Evolutionary conservation across 2,329 filamentous ascomycete genomes (phyloP).

Genomic region (Clarireedia homoeocarpa): DNA sequence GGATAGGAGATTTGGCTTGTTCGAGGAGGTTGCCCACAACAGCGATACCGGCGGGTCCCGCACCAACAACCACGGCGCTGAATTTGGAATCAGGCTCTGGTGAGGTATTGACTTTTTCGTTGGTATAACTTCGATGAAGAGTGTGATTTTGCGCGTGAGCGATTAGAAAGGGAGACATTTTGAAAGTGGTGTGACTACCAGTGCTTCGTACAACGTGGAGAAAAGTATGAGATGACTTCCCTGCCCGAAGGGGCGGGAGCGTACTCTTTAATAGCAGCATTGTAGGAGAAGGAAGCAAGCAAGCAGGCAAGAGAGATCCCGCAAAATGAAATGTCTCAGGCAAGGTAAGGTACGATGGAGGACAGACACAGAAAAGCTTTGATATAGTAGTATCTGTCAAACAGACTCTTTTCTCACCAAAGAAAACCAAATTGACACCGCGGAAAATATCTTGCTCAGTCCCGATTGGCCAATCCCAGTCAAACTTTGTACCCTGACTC

Average conservation of each 20-base stretch:
- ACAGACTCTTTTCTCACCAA: not conserved
- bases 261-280: not conserved
- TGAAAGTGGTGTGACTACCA: not conserved
- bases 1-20: conserved; percentile 40
- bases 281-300: not conserved
- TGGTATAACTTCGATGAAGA: not conserved
- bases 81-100: conserved; percentile 27
- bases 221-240: not conserved
- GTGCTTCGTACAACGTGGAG: not conserved
- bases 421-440: not conserved
- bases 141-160: not conserved
- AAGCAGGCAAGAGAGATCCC: not conserved
- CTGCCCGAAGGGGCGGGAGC: not conserved
- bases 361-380: not conserved
- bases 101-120: not conserved
- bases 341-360: not conserved
- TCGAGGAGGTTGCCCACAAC: conserved; percentile 55
- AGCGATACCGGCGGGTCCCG: conserved; percentile 51
- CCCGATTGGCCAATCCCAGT: not conserved
- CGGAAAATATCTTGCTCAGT: not conserved
- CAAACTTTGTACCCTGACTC: not conserved
- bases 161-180: not conserved
- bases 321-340: not conserved
- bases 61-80: conserved; percentile 50
- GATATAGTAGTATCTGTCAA: not conserved